Conservation (phyloP, 1,139 yeast genomes). For the Pichia norvegensis region DNA sequence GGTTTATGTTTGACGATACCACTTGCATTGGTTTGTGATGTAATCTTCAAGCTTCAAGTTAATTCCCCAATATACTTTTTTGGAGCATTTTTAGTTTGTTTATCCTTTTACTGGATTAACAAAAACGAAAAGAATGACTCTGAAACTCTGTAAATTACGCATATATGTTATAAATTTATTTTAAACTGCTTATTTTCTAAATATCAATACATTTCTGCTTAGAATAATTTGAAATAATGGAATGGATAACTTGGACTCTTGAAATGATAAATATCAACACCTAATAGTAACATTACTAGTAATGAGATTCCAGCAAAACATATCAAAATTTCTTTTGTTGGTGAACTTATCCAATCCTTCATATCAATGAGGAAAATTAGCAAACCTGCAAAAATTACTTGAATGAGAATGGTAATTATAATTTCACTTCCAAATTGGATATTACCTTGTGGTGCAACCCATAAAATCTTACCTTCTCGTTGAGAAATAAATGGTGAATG, state of each 20-base stretch:
- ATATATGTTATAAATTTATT: background rate
- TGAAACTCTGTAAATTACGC: background rate
- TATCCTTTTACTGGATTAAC: slow-evolving; percentile 79
- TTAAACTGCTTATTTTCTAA: background rate
- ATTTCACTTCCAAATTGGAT: slow-evolving; percentile 69
- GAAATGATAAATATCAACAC: slow-evolving; percentile 30
- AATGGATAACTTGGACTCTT: slow-evolving; percentile 36
- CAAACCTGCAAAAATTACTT: slow-evolving; percentile 37
- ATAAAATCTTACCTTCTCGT: slow-evolving; percentile 32
- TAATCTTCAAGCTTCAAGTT: slow-evolving; percentile 57
- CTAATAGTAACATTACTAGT: slow-evolving; percentile 30
- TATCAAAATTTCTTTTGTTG: slow-evolving; percentile 17
- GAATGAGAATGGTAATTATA: slow-evolving; percentile 39
- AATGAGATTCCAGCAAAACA: slow-evolving; percentile 23
- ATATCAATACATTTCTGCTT: background rate
- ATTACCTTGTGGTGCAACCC: slow-evolving; percentile 55
- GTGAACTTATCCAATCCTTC: slow-evolving; percentile 14
- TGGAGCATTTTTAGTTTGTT: slow-evolving; percentile 75
- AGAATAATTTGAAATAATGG: slow-evolving; percentile 14
- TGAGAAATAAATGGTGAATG: slow-evolving; percentile 57
- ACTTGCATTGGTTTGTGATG: slow-evolving; percentile 86
- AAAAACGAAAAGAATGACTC: slow-evolving; percentile 59
- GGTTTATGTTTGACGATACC: slow-evolving; percentile 93
- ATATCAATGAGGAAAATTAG: slow-evolving; percentile 32
- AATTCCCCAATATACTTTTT: slow-evolving; percentile 56